Percentiles rank a stretch among this genome's conserved stretches.
Evolutionary conservation across 2,329 filamentous ascomycete species (phyloP).

Genomic region (Monilinia aucupariae): DNA sequence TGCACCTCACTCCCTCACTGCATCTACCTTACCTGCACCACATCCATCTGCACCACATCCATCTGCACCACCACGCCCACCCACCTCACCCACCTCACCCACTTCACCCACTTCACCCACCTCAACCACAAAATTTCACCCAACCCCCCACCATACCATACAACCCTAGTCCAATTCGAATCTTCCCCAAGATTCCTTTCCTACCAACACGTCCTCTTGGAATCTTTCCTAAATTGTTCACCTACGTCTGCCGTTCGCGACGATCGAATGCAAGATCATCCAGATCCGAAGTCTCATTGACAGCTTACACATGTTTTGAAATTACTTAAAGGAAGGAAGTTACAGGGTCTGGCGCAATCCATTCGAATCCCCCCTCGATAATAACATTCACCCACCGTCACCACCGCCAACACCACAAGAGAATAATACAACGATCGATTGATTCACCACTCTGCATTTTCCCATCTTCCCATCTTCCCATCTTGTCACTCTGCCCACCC

Average conservation of each 20-base stretch:
- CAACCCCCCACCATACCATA: not conserved
- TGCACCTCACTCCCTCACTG: not conserved
- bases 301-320: not conserved
- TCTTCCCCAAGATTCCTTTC: not conserved
- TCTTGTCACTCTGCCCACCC: no score
- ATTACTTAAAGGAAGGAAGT: not conserved
- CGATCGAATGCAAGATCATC: constrained; percentile 16
- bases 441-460: no score
- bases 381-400: no score
- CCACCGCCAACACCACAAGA: no score
- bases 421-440: no score
- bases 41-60: not conserved
- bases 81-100: not conserved
- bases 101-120: not conserved
- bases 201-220: not conserved
- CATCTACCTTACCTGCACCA: not conserved
- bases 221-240: not conserved
- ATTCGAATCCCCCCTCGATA: not conserved
- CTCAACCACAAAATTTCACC: not conserved
- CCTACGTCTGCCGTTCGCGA: constrained; percentile 2
- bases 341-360: not conserved
- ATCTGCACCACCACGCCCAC: not conserved
- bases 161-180: not conserved
- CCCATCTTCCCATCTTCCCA: no score
- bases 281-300: constrained; percentile 10